Evolutionary conservation across 2,329 filamentous ascomycete genomes (phyloP), one percentile per base, ranked within the genome.

Genomic region (Talaromyces funiculosus): DNA sequence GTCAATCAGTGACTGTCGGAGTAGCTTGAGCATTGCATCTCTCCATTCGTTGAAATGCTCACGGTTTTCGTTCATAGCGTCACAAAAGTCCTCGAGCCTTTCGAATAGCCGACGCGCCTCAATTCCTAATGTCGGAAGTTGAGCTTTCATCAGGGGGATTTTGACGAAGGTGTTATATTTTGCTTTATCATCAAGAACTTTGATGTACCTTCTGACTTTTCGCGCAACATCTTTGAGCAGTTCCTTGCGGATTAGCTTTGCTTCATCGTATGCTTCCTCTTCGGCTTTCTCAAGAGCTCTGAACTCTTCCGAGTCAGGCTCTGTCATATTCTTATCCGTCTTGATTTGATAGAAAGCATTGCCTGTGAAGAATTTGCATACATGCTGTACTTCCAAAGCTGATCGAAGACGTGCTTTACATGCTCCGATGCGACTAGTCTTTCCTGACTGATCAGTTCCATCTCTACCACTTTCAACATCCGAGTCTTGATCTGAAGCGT

Each of bases 321-420:
- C 70, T 0, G 87, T 91, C 66, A 87, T 76, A 1, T 83, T 79
- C 47, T 83, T 73, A 60, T 92, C 84, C 0, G 85, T 84, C 69
- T 92, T 94, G 63, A 95, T 89, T 69, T 96, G 90, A 69, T 86
- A 97, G 66, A 87, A 87, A 0, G 87, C 88, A 66, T 92, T 96
- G 14, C 88, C 91, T 26, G 87, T 87, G 69, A 95, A 96, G 75
- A 97, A 97, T 0, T 85, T 81, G 31, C 88, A 90, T 65, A 88
- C 86, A 71, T 97, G 93, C 63, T 93, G 83, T 45, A 95, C 74
- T 69, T 96, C 91, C 18, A 96, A 78, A 2, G 90, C 86, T 20
- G 80, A 82, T 9, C 91, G 86, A 22, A 97, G 78, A 45, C 86
- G 83, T 57, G 86, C 84, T 35, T 86, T 84, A 54, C 83, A 81